Evolutionary conservation across 306 rosid genomes (phyloP).

Genomic region (Cicer yamashitae): DNA sequence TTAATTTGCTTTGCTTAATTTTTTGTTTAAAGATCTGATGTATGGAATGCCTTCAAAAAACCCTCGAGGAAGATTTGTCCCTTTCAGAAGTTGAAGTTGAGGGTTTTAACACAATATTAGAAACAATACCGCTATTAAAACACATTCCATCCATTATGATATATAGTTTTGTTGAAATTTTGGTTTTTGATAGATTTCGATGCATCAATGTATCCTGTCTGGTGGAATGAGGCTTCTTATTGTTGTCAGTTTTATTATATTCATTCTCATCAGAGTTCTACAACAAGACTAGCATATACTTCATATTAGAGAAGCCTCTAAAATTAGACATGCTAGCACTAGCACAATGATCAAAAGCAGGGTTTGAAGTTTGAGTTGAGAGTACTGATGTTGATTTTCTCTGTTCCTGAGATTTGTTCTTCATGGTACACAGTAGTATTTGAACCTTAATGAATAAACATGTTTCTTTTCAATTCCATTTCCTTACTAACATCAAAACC

Average conservation of each 20-base stretch:
- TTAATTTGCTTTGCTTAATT: slow-evolving; percentile 25
- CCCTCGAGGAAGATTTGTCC: background rate
- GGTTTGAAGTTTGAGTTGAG: slow-evolving; percentile 8
- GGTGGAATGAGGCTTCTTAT: background rate
- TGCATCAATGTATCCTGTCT: background rate
- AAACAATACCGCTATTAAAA: slow-evolving; percentile 7
- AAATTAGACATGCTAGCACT: background rate
- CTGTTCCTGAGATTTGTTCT: background rate
- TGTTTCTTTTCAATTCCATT: slow-evolving; percentile 18
- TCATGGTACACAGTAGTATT: background rate
- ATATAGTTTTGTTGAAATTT: background rate
- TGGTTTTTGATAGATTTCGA: background rate
- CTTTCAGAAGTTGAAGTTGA: slow-evolving; percentile 2
- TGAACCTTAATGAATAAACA: background rate
- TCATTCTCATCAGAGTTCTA: slow-evolving; percentile 24
- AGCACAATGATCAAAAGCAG: slow-evolving; percentile 6
- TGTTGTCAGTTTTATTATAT: slow-evolving; percentile 7
- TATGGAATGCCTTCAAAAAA: background rate
- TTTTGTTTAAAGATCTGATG: slow-evolving; percentile 2
- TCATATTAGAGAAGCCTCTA: slow-evolving; percentile 10
- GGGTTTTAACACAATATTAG: background rate
- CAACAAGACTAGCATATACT: slow-evolving; percentile 8
- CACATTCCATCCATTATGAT: slow-evolving; percentile 9
- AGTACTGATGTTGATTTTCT: slow-evolving; percentile 23
- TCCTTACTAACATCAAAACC: slow-evolving; percentile 40